phyloP scores from a whole-genome alignment of 441 rosid species.

The Erodium texanum region DNA sequence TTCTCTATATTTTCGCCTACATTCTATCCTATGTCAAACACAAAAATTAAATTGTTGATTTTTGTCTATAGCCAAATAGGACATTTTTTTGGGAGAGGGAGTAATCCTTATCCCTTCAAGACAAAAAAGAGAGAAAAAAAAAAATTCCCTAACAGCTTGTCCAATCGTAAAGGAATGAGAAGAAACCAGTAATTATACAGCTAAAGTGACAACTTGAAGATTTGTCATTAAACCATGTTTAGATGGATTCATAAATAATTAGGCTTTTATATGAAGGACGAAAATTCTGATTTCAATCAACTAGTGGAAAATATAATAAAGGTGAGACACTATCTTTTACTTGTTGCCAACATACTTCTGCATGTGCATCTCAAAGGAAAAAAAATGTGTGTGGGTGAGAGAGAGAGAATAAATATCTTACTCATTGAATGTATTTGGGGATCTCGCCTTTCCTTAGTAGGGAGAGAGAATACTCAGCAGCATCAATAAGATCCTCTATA shows the following conservation, averaged over 20 bases:
- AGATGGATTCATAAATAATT: background rate
- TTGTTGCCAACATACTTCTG: background rate
- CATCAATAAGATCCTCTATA: slow-evolving; percentile 50
- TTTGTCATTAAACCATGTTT: background rate
- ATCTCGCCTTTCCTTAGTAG: slow-evolving; percentile 49
- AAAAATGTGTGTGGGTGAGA: background rate
- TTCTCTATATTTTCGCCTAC: background rate
- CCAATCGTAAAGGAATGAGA: background rate
- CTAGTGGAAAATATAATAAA: background rate
- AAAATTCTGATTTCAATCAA: background rate
- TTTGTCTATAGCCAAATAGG: background rate
- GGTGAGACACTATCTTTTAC: background rate
- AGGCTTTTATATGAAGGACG: background rate
- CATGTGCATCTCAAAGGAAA: background rate
- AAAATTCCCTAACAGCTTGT: background rate
- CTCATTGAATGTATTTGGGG: slow-evolving; percentile 37
- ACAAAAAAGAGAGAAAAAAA: background rate
- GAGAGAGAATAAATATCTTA: background rate
- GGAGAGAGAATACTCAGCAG: slow-evolving; percentile 61
- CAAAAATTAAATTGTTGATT: background rate
- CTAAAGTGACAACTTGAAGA: slow-evolving; percentile 1
- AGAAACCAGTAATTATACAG: background rate
- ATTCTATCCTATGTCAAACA: background rate
- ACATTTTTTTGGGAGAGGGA: background rate
- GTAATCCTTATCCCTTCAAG: background rate